These are phyloP conservation scores for Amanita pallidorosea DNA, from an alignment of 768 basidiomycete species.

Conservation along the genomic window DNA sequence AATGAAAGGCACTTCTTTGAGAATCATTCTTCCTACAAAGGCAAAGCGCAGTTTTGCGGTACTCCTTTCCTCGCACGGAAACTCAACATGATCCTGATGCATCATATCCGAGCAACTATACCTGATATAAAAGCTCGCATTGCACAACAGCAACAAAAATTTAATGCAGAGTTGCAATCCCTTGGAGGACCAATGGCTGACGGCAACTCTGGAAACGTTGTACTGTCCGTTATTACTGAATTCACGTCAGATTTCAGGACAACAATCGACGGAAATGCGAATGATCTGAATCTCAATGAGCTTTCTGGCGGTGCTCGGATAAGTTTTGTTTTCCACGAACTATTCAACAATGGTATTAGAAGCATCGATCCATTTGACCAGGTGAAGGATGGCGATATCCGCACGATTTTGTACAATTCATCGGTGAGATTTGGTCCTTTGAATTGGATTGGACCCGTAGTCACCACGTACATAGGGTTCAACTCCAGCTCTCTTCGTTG, in stretches of 20 bases:
- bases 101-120: conserved; percentile 95
- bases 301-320: conserved; percentile 98
- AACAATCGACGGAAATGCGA: conserved; percentile 94
- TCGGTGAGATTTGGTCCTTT: conserved; percentile 60
- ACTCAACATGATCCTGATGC: conserved; percentile 97
- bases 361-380: conserved; percentile 97
- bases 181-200: conserved; percentile 88
- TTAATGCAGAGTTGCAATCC: conserved; percentile 66
- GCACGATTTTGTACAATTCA: conserved; percentile 94
- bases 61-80: conserved; percentile 95
- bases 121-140: conserved; percentile 98
- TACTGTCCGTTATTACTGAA: conserved; percentile 96
- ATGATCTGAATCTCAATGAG: conserved; percentile 91
- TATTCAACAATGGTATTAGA: conserved; percentile 95
- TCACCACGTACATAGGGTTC: conserved; percentile 56
- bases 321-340: conserved; percentile 97
- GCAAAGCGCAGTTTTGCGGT: conserved; percentile 93
- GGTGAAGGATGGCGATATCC: conserved; percentile 97
- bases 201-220: conserved; percentile 74
- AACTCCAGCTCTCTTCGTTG: conserved; percentile 92
- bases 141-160: conserved; percentile 82
- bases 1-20: conserved; percentile 91
- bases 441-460: neutral
- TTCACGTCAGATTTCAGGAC: conserved; percentile 96
- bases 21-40: conserved; percentile 84